phyloP scores from a whole-genome alignment of 805 yeast genomes.

The Nakazawaea ishiwadae region DNA sequence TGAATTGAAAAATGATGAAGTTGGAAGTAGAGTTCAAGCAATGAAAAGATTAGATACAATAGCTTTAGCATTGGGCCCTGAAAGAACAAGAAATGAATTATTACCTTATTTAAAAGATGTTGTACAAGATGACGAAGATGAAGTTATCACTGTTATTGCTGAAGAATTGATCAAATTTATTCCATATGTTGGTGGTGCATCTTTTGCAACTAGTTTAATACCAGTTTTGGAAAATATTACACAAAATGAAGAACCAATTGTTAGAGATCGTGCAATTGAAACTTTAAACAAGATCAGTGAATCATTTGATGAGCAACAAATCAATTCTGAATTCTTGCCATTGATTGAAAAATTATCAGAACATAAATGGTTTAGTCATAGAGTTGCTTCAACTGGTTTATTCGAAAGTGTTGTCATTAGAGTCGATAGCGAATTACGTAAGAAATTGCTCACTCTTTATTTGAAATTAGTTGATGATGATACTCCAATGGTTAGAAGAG shows the following conservation, averaged over 20 bases:
- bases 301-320: slow-evolving; percentile 58
- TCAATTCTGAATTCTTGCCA: slow-evolving; percentile 64
- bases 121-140: slow-evolving; percentile 97
- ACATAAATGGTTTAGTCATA: slow-evolving; percentile 92
- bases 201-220: slow-evolving; percentile 52
- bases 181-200: slow-evolving; percentile 83
- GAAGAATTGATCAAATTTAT: slow-evolving; percentile 85
- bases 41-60: slow-evolving; percentile 93
- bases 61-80: slow-evolving; percentile 92
- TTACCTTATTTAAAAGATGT: slow-evolving; percentile 87
- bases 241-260: slow-evolving; percentile 93
- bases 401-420: slow-evolving; percentile 64
- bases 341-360: slow-evolving; percentile 72
- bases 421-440: slow-evolving; percentile 51
- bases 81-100: slow-evolving; percentile 83
- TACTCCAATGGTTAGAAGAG: slow-evolving; percentile 96
- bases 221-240: slow-evolving; percentile 80
- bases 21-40: slow-evolving; percentile 87
- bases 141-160: slow-evolving; percentile 90
- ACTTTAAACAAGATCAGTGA: slow-evolving; percentile 70
- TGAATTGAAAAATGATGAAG: slow-evolving; percentile 91
- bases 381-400: slow-evolving; percentile 88
- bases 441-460: slow-evolving; percentile 61
- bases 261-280: slow-evolving; percentile 89
- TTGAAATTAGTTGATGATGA: slow-evolving; percentile 78